A percentile compares a stretch with the other conserved stretches of the same genome.
Evolutionary conservation across 352 stramenopile species (phyloP).

Genomic region (Phytophthora macrochlamydospora): DNA sequence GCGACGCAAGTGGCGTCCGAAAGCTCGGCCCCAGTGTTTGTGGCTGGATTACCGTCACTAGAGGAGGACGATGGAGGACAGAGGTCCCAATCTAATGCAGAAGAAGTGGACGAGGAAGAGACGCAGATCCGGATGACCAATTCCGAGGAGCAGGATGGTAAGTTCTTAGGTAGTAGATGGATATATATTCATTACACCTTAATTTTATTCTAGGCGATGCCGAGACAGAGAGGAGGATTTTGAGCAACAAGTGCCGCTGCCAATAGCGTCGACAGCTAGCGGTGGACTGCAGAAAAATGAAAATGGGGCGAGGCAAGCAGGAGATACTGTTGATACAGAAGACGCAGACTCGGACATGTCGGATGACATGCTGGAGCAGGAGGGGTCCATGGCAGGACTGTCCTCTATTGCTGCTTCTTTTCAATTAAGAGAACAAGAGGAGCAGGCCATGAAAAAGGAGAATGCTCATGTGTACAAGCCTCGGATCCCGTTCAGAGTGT

Average conservation of each 20-base stretch:
- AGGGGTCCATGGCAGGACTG: conserved; percentile 45
- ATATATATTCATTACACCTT: too few species aligned
- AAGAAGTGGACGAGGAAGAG: conserved; percentile 76
- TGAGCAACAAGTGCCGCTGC: conserved; percentile 50
- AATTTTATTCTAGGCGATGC: conserved; percentile 13
- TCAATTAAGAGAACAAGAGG: conserved; percentile 27
- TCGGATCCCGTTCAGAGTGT: conserved; percentile 33
- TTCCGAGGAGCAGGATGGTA: conserved; percentile 61
- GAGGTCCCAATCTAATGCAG: conserved; percentile 2
- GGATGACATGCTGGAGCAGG: conserved; percentile 76
- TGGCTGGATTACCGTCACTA: conserved; percentile 33
- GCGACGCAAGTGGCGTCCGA: conserved; percentile 37
- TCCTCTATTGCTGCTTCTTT: conserved; percentile 66
- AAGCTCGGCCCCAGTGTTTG: conserved; percentile 47
- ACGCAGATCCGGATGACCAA: conserved; percentile 84
- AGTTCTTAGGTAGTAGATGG: background rate
- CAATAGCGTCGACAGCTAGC: conserved; percentile 5
- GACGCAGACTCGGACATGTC: conserved; percentile 68
- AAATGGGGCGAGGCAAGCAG: conserved; percentile 3
- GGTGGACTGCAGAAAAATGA: background rate
- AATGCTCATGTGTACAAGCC: conserved; percentile 49
- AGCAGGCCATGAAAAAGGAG: conserved; percentile 31
- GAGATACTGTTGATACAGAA: conserved; percentile 23
- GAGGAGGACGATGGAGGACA: conserved; percentile 15
- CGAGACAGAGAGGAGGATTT: conserved; percentile 39